A percentile compares a stretch with the other conserved stretches of the same genome.
These are phyloP conservation scores for Plasmodium coatneyi DNA, from an alignment of 169 alveolate species.

Conservation along the genomic window DNA sequence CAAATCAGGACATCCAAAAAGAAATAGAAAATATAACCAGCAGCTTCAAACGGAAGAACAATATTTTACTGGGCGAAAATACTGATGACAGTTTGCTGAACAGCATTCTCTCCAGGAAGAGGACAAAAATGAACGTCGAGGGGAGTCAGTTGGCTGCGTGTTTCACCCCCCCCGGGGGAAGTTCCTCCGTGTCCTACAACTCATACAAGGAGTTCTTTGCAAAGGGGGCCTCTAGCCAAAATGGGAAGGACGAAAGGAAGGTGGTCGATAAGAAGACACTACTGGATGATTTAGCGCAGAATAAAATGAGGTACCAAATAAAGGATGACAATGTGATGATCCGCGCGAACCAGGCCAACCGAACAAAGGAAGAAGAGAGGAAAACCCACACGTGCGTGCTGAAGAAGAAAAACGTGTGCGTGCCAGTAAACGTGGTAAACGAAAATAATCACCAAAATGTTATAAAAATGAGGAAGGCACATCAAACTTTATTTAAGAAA, in stretches of 20 bases:
- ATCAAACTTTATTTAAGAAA: constrained; percentile 11
- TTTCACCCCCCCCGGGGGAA: not conserved
- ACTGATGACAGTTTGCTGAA: constrained; percentile 25
- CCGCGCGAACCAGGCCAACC: not conserved
- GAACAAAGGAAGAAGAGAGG: not conserved
- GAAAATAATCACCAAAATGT: constrained; percentile 2
- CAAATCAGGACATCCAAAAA: constrained; percentile 27
- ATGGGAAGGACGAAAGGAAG: not conserved
- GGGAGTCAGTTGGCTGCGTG: not conserved
- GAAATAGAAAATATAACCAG: constrained; percentile 57
- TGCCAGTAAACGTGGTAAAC: constrained; percentile 31
- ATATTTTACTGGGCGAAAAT: constrained; percentile 33
- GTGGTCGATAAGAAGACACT: not conserved
- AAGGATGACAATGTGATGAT: constrained; percentile 13
- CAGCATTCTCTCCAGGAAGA: constrained; percentile 34
- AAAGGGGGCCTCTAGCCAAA: not conserved
- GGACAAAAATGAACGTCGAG: constrained; percentile 13
- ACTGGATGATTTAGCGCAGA: not conserved
- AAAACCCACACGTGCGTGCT: not conserved
- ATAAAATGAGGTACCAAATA: not conserved
- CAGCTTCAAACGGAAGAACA: constrained; percentile 67
- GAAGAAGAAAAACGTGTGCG: constrained; percentile 61
- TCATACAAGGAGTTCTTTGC: constrained; percentile 51
- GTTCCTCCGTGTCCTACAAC: not conserved
- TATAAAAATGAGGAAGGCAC: not conserved